Conservation (phyloP, 805 yeast genomes). For the Metschnikowia santaceciliae region DNA sequence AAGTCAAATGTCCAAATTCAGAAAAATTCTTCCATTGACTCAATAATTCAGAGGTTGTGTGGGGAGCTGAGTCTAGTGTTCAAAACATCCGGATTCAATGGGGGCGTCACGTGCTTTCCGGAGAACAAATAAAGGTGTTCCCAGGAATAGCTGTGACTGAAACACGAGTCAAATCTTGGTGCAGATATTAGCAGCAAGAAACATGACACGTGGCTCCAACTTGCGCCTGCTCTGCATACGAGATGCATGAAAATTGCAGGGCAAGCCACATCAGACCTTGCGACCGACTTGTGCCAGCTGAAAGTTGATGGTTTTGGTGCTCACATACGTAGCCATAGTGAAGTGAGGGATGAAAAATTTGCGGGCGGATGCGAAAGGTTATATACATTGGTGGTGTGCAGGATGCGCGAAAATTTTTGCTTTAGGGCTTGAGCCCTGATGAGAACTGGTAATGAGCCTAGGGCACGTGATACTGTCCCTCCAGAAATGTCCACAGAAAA, state of each 20-base stretch:
- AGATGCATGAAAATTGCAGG: not conserved
- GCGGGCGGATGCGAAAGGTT: constrained; percentile 6
- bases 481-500: too few relatives aligned
- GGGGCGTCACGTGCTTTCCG: constrained; percentile 14
- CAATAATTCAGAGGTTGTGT: too few relatives aligned
- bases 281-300: constrained; percentile 11
- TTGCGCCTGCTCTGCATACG: not conserved
- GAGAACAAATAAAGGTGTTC: constrained; percentile 1
- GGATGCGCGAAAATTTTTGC: not conserved
- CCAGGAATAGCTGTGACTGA: constrained; percentile 20
- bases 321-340: constrained; percentile 36
- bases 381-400: constrained; percentile 4
- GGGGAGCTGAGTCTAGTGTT: not conserved
- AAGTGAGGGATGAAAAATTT: constrained; percentile 4
- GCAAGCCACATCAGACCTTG: constrained; percentile 18
- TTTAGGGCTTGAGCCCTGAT: constrained; percentile 2
- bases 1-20: too few relatives aligned
- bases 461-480: not conserved
- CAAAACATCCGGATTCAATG: not conserved
- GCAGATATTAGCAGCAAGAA: not conserved
- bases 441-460: not conserved
- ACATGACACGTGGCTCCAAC: constrained; percentile 6
- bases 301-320: constrained; percentile 16
- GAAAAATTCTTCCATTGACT: too few relatives aligned
- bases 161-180: constrained; percentile 15